phyloP scores from a whole-genome alignment of 2,329 filamentous ascomycete genomes.

The Fusarium begoniae region DNA sequence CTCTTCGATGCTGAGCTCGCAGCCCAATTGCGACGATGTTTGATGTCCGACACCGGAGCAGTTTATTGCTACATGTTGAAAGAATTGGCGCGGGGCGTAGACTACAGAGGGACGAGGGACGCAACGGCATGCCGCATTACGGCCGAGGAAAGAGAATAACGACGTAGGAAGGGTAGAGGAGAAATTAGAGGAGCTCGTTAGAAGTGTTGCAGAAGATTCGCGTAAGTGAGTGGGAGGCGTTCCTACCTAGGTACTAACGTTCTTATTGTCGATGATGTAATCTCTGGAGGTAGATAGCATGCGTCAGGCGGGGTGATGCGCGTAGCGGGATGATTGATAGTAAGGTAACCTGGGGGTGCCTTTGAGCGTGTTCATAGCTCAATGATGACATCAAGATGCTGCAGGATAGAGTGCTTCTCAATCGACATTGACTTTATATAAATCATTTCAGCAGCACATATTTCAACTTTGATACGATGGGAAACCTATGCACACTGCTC shows the following conservation, averaged over 20 bases:
- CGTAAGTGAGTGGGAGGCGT: constrained; percentile 1
- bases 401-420: neutral
- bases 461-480: too few relatives aligned
- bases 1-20: constrained; percentile 25
- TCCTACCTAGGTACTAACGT: neutral
- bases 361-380: neutral
- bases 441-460: neutral
- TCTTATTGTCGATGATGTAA: constrained; percentile 42
- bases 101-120: constrained; percentile 44
- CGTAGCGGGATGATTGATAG: constrained; percentile 19
- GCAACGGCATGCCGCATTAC: constrained; percentile 73
- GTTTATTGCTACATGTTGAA: constrained; percentile 16
- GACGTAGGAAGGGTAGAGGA: neutral
- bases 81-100: constrained; percentile 36
- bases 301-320: constrained; percentile 33
- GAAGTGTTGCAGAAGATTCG: neutral
- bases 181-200: neutral
- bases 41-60: constrained; percentile 35
- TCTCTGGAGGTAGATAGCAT: constrained; percentile 29
- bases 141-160: constrained; percentile 32
- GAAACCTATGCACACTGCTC: neutral
- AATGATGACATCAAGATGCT: neutral
- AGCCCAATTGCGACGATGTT: neutral
- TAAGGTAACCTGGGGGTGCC: neutral
- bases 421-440: neutral